Evolutionary conservation across 2,329 filamentous ascomycete species (phyloP), one percentile per base, ranked within the genome.

Genomic region (Xylaria polymorpha): DNA sequence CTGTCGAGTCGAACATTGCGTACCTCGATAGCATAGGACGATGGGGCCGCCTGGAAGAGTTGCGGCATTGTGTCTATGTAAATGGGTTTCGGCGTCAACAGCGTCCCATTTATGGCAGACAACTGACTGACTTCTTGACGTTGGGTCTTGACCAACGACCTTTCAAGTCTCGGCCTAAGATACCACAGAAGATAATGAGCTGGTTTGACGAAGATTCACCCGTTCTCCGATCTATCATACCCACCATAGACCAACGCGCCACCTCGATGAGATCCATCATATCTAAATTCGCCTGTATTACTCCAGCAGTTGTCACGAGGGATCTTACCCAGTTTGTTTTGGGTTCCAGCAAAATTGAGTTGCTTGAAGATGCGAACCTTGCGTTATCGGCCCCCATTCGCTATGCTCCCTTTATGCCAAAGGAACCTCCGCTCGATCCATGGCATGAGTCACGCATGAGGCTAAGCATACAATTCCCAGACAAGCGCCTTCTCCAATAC

Each of bases 371-470:
- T 3, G 80, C 83, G 12, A 86, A 89, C 64, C 83, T 90, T 55
- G 85, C 84, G 68, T 81, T 90, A 62, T 88, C 90, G 4, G 84
- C 84, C 14, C 88, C 84, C 9, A 84, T 85, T 53, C 85, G 83
- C 69, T 87, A 82, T 80, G 86, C 84, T 48, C 88, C 83, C 53
- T 91, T 85, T 74, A 84, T 85, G 76, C 87, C 87, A 9, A 85
- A 86, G 71, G 84, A 86, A 73, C 78, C 86, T 10, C 84, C 87
- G 0, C 80, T 85, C 1, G 95, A 99, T 77, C 94, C 94, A 0
- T 98, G 96, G 86, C 96, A 99, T 74, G 94, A 97, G 80, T 90
- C 95, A 15, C 93, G 95, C 20, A 96, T 97, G 87, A 91, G 94
- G 25, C 85, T 97, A 18, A 97, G 93, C 3, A 98, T 99, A 70